A percentile compares a stretch with the other conserved stretches of the same genome.
These are phyloP conservation scores for Diplogelasinospora grovesii DNA, from an alignment of 495 filamentous ascomycete species.

Conservation along the genomic window DNA sequence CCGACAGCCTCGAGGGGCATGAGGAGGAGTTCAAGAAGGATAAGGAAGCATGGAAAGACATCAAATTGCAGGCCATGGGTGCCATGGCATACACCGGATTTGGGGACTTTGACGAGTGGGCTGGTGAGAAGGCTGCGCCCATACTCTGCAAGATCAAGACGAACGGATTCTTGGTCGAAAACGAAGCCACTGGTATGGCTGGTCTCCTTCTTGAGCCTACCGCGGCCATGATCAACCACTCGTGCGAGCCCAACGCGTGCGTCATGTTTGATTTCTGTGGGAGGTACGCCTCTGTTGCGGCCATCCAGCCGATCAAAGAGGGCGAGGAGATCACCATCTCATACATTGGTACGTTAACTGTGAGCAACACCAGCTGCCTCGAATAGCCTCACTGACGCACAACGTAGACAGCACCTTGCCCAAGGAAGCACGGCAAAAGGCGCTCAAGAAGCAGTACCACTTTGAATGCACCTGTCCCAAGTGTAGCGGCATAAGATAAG, in stretches of 20 bases:
- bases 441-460: constrained; percentile 31
- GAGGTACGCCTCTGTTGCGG: constrained; percentile 34
- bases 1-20: constrained; percentile 31
- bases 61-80: constrained; percentile 40
- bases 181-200: constrained; percentile 24
- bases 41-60: constrained; percentile 26
- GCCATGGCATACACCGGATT: constrained; percentile 33
- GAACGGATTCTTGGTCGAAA: background rate
- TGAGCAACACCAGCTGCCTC: background rate
- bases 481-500: constrained; percentile 17
- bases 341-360: constrained; percentile 38
- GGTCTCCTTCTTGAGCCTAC: constrained; percentile 38
- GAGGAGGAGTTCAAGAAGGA: constrained; percentile 20
- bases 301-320: constrained; percentile 30
- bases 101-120: constrained; percentile 16
- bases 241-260: constrained; percentile 45
- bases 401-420: constrained; percentile 27
- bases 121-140: constrained; percentile 28
- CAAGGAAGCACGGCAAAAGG: constrained; percentile 23
- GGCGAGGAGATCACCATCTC: constrained; percentile 46
- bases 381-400: constrained; percentile 1
- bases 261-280: constrained; percentile 41
- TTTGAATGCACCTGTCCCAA: constrained; percentile 38
- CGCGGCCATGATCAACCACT: constrained; percentile 48
- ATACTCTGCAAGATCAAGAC: constrained; percentile 36